A percentile compares a stretch with the other conserved stretches of the same genome.
Conservation (phyloP, 2,329 filamentous ascomycete genomes). For the Pseudodiploospora longispora region DNA sequence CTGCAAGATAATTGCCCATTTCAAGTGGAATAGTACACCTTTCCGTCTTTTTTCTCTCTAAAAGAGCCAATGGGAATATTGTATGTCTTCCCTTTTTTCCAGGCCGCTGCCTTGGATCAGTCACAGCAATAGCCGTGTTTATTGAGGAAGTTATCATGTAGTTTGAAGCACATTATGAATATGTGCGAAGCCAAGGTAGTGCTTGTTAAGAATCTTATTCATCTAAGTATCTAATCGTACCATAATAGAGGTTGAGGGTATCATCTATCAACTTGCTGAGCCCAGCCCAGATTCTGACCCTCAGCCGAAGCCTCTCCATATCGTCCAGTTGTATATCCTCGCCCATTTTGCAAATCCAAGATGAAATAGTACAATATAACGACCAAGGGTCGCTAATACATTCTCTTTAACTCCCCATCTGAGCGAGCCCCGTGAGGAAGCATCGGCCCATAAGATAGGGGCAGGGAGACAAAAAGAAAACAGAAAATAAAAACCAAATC, state of each 20-base stretch:
- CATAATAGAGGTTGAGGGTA: conserved; percentile 14
- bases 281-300: conserved; percentile 21
- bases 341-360: neutral
- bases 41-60: no score
- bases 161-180: no score
- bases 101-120: no score
- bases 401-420: conserved; percentile 1
- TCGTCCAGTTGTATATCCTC: no score
- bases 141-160: no score
- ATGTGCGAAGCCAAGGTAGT: no score
- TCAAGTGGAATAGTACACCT: no score
- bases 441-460: conserved; percentile 1
- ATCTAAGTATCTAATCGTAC: conserved; percentile 4
- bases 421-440: conserved; percentile 6
- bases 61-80: no score
- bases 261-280: conserved; percentile 24
- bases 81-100: neutral
- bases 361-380: neutral
- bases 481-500: conserved; percentile 6
- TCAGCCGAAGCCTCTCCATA: conserved; percentile 12
- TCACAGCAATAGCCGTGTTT: no score
- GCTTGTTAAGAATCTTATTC: conserved; percentile 1
- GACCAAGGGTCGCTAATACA: conserved; percentile 5
- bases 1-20: no score
- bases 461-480: conserved; percentile 10